Percentiles rank a stretch among this genome's conserved stretches.
These are phyloP conservation scores for Trypanosoma rangeli DNA, from an alignment of 208 protist genomes.

Conservation along the genomic window DNA sequence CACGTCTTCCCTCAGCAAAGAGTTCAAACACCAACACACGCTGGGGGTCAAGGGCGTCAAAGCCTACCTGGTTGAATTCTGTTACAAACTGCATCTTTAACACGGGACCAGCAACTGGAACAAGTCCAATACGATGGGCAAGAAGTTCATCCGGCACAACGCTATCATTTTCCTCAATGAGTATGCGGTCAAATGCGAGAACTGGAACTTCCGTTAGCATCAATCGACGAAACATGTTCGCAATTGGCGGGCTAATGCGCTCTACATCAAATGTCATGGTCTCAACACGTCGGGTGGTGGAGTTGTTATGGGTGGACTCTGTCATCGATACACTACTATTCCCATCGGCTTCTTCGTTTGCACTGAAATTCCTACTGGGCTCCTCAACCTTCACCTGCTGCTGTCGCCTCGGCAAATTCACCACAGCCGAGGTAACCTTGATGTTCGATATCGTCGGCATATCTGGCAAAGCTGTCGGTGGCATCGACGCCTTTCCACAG, in stretches of 20 bases:
- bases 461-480: conserved; percentile 61
- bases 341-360: conserved; percentile 20
- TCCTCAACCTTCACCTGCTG: background rate
- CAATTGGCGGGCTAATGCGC: conserved; percentile 86
- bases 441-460: conserved; percentile 77
- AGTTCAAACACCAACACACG: conserved; percentile 87
- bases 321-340: background rate
- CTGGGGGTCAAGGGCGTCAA: conserved; percentile 66
- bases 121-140: conserved; percentile 96
- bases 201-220: conserved; percentile 97
- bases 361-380: background rate
- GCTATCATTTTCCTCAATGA: conserved; percentile 97
- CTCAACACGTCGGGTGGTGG: conserved; percentile 72
- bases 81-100: conserved; percentile 86
- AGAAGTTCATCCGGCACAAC: conserved; percentile 98
- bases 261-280: conserved; percentile 84
- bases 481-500: conserved; percentile 22
- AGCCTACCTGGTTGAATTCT: conserved; percentile 45
- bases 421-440: conserved; percentile 55
- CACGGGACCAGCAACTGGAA: conserved; percentile 97
- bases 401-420: conserved; percentile 36
- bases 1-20: conserved; percentile 56
- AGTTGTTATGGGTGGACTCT: background rate
- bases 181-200: conserved; percentile 97
- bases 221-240: conserved; percentile 97